These are phyloP conservation scores for Backusella australiensis DNA, from an alignment of 192 early-diverging fungal species.

Conservation along the genomic window DNA sequence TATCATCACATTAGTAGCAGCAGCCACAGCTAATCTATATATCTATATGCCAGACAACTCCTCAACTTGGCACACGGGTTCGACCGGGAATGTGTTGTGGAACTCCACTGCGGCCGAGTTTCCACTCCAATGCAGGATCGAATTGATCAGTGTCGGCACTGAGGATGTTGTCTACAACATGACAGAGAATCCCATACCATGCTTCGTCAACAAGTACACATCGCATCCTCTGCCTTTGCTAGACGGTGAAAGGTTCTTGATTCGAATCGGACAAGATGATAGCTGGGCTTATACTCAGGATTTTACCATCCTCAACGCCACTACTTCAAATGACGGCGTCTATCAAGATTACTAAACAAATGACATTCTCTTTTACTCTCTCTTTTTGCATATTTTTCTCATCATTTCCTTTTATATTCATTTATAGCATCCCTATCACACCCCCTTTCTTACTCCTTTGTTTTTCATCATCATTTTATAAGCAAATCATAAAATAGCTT, in stretches of 20 bases:
- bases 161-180: neutral
- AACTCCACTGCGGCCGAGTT: neutral
- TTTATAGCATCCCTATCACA: neutral
- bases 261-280: neutral
- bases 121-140: neutral
- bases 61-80: neutral
- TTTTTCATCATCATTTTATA: neutral
- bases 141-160: neutral
- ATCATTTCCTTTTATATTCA: neutral
- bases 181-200: neutral
- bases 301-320: conserved; percentile 1
- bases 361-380: neutral
- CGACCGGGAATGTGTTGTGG: neutral
- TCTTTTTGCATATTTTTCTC: neutral
- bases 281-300: neutral
- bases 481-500: no score
- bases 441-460: neutral
- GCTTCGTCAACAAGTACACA: neutral
- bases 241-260: neutral
- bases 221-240: neutral
- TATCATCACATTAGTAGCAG: neutral
- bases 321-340: neutral
- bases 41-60: neutral
- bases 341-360: neutral
- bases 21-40: neutral